Base-by-base conservation (phyloP, 1,284 basidiomycete species). In the Psilocybe mexicana region DNA sequence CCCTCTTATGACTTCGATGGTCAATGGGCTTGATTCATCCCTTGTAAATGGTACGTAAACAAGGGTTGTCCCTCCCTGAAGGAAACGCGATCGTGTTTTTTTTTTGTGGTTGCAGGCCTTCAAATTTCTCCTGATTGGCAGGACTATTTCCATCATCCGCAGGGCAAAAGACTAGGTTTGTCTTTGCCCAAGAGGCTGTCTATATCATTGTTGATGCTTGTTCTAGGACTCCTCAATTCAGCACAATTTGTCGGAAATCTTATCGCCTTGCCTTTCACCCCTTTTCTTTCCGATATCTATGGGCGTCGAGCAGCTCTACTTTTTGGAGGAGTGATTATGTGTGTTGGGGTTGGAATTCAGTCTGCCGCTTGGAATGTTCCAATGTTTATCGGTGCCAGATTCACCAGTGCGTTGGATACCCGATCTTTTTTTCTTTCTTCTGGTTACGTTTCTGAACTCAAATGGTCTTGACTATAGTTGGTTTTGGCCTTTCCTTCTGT, bases 101-200 rank as follows among this genome's bases (percentile, higher is more conserved):
- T 58, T 38, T 55, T 8, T 52, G 23, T 57, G 35, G 38, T 35
- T 23, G 11, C 59, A 85, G 85, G 84, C 43, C 71, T 88, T 26
- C 85, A 87, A 68, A 85, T 87, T 58, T 72, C 87, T 12, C 83
- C 84, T 2, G 79, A 77, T 42, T 87, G 84, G 84, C 78, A 83
- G 62, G 61, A 74, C 0, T 83, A 75, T 64, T 87, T 85, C 63
- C 51, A 76, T 47, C 54, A 79, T 61, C 86, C 86, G 2, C 62
- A 72, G 52, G 81, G 83, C 6, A 79, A 76, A 62, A 74, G 72
- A 2, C 66, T 87, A 48, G 85, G 85, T 82, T 60, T 26, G 71
- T 63, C 25, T 30, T 54, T 26, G 30, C 33, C 35, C 18, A 25
- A 8, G 12, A 40, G n/a, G 4, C 4, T 12, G 12, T 40, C 4